A percentile compares a stretch with the other conserved stretches of the same genome.
phyloP scores from a whole-genome alignment of 305 asterid genomes.

The Plantago coronopus region DNA sequence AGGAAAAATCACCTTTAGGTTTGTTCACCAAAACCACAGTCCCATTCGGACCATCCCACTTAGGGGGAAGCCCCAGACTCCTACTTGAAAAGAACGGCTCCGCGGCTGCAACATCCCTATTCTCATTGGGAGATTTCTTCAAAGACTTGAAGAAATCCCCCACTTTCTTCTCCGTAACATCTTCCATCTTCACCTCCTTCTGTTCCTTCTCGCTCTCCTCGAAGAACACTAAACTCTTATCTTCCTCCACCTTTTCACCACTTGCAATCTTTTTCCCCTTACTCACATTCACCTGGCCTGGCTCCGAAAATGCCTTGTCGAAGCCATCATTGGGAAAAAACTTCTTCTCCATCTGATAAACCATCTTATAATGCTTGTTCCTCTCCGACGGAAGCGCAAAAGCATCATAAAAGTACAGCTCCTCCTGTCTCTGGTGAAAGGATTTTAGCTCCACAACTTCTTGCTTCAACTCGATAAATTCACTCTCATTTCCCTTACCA shows the following conservation, averaged over 20 bases:
- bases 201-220: conserved; percentile 41
- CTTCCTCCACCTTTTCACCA: conserved; percentile 21
- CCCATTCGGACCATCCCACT: conserved; percentile 88
- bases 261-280: conserved; percentile 30
- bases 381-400: conserved; percentile 96
- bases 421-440: conserved; percentile 77
- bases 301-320: conserved; percentile 86
- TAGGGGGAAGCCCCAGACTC: conserved; percentile 79
- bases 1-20: conserved; percentile 63
- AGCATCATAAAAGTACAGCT: conserved; percentile 73
- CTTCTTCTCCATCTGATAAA: conserved; percentile 95
- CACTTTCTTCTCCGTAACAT: conserved; percentile 78
- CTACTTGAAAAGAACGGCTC: conserved; percentile 78
- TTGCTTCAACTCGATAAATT: conserved; percentile 70
- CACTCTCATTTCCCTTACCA: conserved; percentile 35
- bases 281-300: conserved; percentile 45
- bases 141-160: conserved; percentile 91
- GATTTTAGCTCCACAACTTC: conserved; percentile 82
- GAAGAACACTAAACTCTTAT: conserved; percentile 59
- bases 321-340: conserved; percentile 85
- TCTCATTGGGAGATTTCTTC: conserved; percentile 74
- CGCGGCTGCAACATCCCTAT: conserved; percentile 23
- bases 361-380: conserved; percentile 92
- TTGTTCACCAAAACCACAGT: conserved; percentile 83
- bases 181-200: conserved; percentile 38